Conservation (phyloP, 2,329 filamentous ascomycete genomes). For the Camillea tinctor region DNA sequence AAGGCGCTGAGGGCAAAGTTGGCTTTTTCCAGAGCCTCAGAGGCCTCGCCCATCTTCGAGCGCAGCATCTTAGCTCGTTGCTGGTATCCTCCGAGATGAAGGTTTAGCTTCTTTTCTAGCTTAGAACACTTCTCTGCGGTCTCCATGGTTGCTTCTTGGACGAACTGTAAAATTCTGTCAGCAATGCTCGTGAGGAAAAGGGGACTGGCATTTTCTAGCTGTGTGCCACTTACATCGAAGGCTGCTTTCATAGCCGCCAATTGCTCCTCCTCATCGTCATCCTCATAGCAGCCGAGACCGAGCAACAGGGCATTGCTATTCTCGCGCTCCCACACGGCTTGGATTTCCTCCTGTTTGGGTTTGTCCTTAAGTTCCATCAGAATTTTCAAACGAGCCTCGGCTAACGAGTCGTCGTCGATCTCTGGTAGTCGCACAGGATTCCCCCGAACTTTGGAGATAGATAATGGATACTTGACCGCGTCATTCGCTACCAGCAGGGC, state of each 20-base stretch:
- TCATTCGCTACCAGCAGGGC: slow-evolving; percentile 81
- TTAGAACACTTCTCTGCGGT: slow-evolving; percentile 81
- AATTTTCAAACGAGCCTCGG: slow-evolving; percentile 74
- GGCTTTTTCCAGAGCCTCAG: slow-evolving; percentile 71
- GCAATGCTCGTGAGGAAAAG: background rate
- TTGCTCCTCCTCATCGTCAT: slow-evolving; percentile 71
- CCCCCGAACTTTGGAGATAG: slow-evolving; percentile 64
- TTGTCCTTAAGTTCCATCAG: slow-evolving; percentile 62
- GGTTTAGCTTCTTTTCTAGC: slow-evolving; percentile 86
- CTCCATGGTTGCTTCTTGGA: slow-evolving; percentile 70
- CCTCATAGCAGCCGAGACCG: slow-evolving; percentile 76
- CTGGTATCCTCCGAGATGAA: slow-evolving; percentile 88
- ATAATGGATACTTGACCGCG: slow-evolving; percentile 70
- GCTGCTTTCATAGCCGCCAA: slow-evolving; percentile 62
- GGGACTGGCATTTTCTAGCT: background rate
- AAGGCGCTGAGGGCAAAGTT: slow-evolving; percentile 71
- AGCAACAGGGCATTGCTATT: slow-evolving; percentile 63
- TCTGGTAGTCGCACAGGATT: slow-evolving; percentile 57
- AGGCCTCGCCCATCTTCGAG: slow-evolving; percentile 75
- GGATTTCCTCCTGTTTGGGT: slow-evolving; percentile 50
- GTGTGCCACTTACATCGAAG: slow-evolving; percentile 66
- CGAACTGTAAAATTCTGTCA: slow-evolving; percentile 45
- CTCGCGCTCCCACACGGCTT: slow-evolving; percentile 52
- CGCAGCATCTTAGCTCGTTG: slow-evolving; percentile 78
- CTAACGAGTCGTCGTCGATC: slow-evolving; percentile 70